A percentile compares a stretch with the other conserved stretches of the same genome.
phyloP scores from a whole-genome alignment of 1,284 basidiomycete species.

The Ceratobasidium sp. region DNA sequence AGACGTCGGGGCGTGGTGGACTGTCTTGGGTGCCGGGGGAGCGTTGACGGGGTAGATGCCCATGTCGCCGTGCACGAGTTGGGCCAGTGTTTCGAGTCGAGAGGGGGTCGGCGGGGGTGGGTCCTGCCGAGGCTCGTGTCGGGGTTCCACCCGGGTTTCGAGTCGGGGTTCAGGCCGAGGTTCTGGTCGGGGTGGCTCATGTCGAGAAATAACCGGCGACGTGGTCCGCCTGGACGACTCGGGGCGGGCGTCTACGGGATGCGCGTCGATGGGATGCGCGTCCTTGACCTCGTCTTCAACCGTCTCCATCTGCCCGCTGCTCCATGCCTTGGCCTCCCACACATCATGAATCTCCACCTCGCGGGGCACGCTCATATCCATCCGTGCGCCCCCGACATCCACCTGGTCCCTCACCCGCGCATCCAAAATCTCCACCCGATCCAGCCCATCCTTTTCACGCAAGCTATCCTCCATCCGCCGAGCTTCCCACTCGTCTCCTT shows the following conservation, averaged over 20 bases:
- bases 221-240: too few species aligned
- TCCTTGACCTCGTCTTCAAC: too few species aligned
- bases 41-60: constrained; percentile 25
- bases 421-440: not conserved
- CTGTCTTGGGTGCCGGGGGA: constrained; percentile 25
- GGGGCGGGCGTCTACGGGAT: too few species aligned
- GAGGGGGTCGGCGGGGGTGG: not conserved
- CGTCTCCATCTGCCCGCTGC: too few species aligned
- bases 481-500: not conserved
- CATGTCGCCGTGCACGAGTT: constrained; percentile 15
- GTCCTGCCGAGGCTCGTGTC: not conserved
- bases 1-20: not conserved
- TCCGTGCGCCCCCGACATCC: not conserved
- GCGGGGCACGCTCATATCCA: not conserved
- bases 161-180: not conserved
- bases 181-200: not conserved
- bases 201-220: not conserved
- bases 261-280: too few species aligned
- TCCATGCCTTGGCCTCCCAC: too few species aligned
- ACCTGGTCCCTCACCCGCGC: not conserved
- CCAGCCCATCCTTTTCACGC: not conserved
- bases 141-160: not conserved
- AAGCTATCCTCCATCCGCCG: constrained; percentile 1
- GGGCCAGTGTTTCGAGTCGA: not conserved
- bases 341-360: too few species aligned